Evolutionary conservation across 202 grass and related monocot genomes (phyloP).

Genomic region (Zizania palustris): DNA sequence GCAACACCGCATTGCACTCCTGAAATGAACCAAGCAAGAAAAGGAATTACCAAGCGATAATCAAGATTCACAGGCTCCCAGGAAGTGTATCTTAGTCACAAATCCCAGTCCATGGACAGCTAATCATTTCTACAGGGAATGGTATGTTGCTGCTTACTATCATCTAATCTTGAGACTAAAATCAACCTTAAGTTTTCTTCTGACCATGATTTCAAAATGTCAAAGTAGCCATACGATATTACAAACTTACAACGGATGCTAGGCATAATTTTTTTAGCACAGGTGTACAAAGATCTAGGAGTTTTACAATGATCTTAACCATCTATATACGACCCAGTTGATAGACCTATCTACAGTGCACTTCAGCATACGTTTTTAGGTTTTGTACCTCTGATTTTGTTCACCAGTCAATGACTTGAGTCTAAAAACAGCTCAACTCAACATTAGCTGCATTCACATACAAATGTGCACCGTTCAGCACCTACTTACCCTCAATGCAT

Average conservation of each 20-base stretch:
- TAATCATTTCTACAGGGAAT: not conserved
- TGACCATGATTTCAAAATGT: not conserved
- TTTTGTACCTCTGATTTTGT: conserved; percentile 5
- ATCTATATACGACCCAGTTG: not conserved
- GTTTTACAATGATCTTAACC: not conserved
- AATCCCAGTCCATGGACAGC: not conserved
- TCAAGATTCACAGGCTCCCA: not conserved
- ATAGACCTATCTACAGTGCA: not conserved
- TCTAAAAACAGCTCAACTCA: not conserved
- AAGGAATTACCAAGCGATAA: not conserved
- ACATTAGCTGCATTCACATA: not conserved
- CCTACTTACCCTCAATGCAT: conserved; percentile 12
- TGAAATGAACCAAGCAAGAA: not conserved
- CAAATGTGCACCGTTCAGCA: not conserved
- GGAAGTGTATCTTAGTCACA: not conserved
- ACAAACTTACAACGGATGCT: not conserved
- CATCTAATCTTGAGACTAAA: not conserved
- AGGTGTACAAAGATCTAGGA: not conserved
- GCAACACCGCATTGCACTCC: not conserved
- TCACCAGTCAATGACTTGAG: not conserved
- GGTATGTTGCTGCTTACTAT: not conserved
- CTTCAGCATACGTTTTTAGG: not conserved
- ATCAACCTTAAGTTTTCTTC: not conserved
- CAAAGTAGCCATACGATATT: conserved; percentile 1
- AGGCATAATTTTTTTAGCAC: not conserved